These are phyloP conservation scores for Diddensiella santjacobensis DNA, from an alignment of 805 yeast genomes.

Conservation along the genomic window DNA sequence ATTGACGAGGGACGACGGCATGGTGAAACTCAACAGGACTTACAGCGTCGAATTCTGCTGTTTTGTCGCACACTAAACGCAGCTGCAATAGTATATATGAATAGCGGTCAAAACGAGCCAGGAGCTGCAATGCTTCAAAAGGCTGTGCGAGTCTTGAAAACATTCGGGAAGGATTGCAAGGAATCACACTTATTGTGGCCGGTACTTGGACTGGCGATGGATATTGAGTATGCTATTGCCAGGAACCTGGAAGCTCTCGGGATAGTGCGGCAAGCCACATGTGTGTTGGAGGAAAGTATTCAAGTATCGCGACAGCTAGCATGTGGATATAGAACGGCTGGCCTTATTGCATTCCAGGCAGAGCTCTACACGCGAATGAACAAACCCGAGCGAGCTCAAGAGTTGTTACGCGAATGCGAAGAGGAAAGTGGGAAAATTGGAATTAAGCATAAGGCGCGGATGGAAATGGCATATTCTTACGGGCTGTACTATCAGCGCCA, in stretches of 20 bases:
- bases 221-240: conserved; percentile 11
- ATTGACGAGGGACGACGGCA: conserved; percentile 2
- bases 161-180: conserved; percentile 4
- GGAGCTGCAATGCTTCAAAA: conserved; percentile 11
- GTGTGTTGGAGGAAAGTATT: conserved; percentile 18
- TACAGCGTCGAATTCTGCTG: conserved; percentile 1
- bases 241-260: conserved; percentile 18
- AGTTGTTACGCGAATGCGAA: conserved; percentile 14
- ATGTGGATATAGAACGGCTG: conserved; percentile 6
- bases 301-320: conserved; percentile 11
- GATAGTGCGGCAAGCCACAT: conserved; percentile 11
- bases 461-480: conserved; percentile 16
- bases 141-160: conserved; percentile 11
- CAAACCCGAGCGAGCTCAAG: conserved; percentile 13
- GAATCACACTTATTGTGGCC: conserved; percentile 9
- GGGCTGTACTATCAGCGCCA: conserved; percentile 17
- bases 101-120: conserved; percentile 7
- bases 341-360: conserved; percentile 13
- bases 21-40: neutral
- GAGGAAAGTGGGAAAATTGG: conserved; percentile 9
- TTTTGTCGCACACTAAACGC: neutral
- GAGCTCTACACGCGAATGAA: conserved; percentile 16
- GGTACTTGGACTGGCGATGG: conserved; percentile 11
- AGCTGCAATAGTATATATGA: conserved; percentile 1
- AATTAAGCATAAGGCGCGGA: conserved; percentile 9